Base-by-base conservation (phyloP, 805 yeast genomes). In the Ogataea paradorogensis region DNA sequence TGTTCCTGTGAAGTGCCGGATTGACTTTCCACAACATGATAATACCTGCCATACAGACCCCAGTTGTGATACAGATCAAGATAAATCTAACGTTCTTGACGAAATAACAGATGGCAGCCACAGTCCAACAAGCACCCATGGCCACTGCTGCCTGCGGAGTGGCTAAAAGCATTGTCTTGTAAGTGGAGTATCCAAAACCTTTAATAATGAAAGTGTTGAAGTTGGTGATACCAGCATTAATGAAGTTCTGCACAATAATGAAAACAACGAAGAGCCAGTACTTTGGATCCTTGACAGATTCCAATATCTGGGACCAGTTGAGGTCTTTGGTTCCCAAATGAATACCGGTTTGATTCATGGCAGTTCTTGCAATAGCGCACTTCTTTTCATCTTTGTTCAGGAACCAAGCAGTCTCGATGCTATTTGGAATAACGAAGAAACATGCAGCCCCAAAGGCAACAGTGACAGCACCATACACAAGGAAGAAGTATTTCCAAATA, bases 211-310 rank as follows among this genome's bases (percentile, higher is more conserved):
- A 67, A 31, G 73, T 64, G 38, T 66, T 63, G 47, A 76, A 74
- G 52, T 69, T 73, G 15, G 78, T 66, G 30, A 73, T 56, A 33
- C 80, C 84, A 47, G 82, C 83, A 47, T 76, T 74, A 36, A 82
- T 81, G 41, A 80, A 67, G 44, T 70, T 58, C 28, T 73, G 56
- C 16, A 70, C 65, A 44, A 57, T 59, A 48, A 38, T 62, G 51
- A 57, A 62, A 30, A 58, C 61, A 58, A 36, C 70, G 52, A 52
- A 43, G 9, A 47, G 32, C 52, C 54, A 48, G 42, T 45, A 47
- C 32, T 68, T 65, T 23, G 64, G 59, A 50, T 74, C 79, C 21
- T 50, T 15, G 11, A 54, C 15, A 14, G 51, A 47, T 40, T 61
- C 65, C 11, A 41, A 4, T 14, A 59, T 46, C 35, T 61, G 65